A percentile compares a stretch with the other conserved stretches of the same genome.
These are phyloP conservation scores for Amaranthus cruentus DNA, from an alignment of 148 eudicot species.

Conservation along the genomic window DNA sequence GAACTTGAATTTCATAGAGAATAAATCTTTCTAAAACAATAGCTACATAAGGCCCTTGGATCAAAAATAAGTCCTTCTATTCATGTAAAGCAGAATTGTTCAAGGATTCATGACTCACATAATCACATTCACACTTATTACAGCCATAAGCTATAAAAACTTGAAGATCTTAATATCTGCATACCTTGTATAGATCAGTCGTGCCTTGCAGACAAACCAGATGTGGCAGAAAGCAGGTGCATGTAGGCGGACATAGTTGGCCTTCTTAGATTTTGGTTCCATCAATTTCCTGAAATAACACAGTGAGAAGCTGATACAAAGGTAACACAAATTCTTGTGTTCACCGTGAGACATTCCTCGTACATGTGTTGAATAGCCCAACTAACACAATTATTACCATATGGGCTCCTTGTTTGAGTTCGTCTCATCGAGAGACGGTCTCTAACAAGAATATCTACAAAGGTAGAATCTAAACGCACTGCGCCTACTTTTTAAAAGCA, in stretches of 20 bases:
- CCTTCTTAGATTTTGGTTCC: constrained; percentile 74
- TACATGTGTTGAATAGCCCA: too few relatives aligned
- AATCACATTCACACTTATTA: not conserved
- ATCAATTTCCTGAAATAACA: constrained; percentile 57
- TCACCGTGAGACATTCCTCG: too few relatives aligned
- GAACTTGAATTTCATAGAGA: too few relatives aligned
- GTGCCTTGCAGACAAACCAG: constrained; percentile 75
- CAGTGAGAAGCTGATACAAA: constrained; percentile 2
- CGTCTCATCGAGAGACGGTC: too few relatives aligned
- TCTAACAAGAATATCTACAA: not conserved
- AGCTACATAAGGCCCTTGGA: not conserved
- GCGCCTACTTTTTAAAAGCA: not conserved
- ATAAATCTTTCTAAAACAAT: not conserved
- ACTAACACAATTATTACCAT: too few relatives aligned
- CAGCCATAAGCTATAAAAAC: not conserved
- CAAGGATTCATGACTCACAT: not conserved
- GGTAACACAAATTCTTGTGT: too few relatives aligned
- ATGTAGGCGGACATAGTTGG: constrained; percentile 47
- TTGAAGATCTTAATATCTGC: not conserved
- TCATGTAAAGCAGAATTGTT: not conserved
- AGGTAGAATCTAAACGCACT: not conserved
- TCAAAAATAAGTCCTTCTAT: not conserved
- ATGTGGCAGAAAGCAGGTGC: constrained; percentile 77
- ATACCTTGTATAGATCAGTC: constrained; percentile 65
- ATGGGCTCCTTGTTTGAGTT: too few relatives aligned